Base-by-base conservation (phyloP, 73 alveolate genomes). In the Tetrahymena thermophila region DNA sequence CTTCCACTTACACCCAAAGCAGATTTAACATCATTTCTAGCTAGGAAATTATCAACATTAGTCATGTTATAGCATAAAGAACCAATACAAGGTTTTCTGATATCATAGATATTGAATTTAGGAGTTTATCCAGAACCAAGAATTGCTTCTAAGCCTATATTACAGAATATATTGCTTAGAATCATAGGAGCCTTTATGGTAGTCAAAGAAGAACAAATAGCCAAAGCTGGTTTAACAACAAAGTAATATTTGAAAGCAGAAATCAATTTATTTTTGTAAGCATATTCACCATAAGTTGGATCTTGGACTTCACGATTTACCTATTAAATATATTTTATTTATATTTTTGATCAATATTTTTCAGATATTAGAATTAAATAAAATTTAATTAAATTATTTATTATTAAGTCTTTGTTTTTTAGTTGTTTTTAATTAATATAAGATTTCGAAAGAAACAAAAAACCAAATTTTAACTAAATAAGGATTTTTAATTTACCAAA, bases 401-500 rank as follows among this genome's bases (percentile, higher is more conserved):
- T 40, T 37, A 8, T 40, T 40, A 0, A 40, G 4, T 40, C 44
- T 40, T 40, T 7, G 10, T 40, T 40, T 40, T 40, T 40, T 8
- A 40, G 10, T 40, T 40, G 44, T 40, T 40, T 40, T 40, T 40
- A 40, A n/a, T n/a, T n/a, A 37, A 40, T 40, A 40, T 40, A 40
- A 40, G 44, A 40, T 7, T 40, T 40, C 1, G 15, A 40, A 40
- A 40, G 89, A 9, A 71, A 71, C 4, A 25, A 71, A 25, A 19
- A 21, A 9, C 17, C 15, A 71, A 71, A 8, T 40, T 40, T 40
- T n/a, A 71, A 25, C 7, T 19, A 28, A n/a, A 71, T 9, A 28
- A 71, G 1, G 35, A 71, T 19, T 85, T 57, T 7, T 97, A 96
- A 94, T 97, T 97, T 19, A 97, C 97, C 85, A 98, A 97, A 34